A percentile compares a stretch with the other conserved stretches of the same genome.
Evolutionary conservation across 2,329 filamentous ascomycete species (phyloP).

Genomic region (Clarireedia monteithiana): DNA sequence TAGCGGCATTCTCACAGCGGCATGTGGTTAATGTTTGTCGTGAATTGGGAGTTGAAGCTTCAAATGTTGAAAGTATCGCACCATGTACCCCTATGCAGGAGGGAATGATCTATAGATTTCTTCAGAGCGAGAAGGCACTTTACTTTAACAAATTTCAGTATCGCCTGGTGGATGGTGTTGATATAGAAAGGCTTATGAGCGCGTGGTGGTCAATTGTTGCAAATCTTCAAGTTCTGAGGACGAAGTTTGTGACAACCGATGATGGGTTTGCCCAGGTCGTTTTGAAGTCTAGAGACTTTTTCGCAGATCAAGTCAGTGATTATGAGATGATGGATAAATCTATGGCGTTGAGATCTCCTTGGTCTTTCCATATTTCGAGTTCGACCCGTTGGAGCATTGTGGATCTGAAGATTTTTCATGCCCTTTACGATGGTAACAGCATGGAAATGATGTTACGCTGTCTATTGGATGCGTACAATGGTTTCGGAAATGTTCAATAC

Average conservation of each 20-base stretch:
- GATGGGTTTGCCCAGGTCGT: conserved; percentile 74
- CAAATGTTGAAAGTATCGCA: conserved; percentile 61
- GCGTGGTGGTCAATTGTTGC: conserved; percentile 51
- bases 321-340: conserved; percentile 20
- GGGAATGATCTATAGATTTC: conserved; percentile 69
- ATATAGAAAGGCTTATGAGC: conserved; percentile 39
- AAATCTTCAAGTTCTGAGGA: conserved; percentile 59
- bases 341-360: conserved; percentile 22
- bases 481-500: conserved; percentile 19
- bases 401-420: conserved; percentile 71
- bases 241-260: conserved; percentile 61
- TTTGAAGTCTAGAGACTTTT: conserved; percentile 38
- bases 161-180: conserved; percentile 37
- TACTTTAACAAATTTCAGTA: conserved; percentile 77
- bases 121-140: conserved; percentile 46
- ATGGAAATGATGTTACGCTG: conserved; percentile 58
- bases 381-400: conserved; percentile 32
- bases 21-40: conserved; percentile 31
- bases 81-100: conserved; percentile 84
- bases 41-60: conserved; percentile 40
- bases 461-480: conserved; percentile 46
- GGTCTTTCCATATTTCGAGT: conserved; percentile 11
- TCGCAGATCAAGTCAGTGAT: conserved; percentile 32
- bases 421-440: conserved; percentile 78
- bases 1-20: conserved; percentile 33